Conservation (phyloP, 140 eudicot genomes). For the Erigeron philadelphicus region DNA sequence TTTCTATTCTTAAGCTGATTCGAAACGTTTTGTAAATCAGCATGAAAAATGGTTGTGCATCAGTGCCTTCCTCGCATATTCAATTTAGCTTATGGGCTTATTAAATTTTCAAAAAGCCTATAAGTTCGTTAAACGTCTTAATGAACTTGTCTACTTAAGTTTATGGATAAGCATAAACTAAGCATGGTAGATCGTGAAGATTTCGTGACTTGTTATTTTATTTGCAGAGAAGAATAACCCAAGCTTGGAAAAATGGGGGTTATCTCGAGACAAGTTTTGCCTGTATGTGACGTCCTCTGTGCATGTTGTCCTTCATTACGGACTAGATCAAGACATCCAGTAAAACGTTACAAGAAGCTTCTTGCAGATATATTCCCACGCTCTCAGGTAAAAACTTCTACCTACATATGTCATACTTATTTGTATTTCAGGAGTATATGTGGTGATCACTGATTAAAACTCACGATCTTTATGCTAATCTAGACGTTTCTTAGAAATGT, state of each 20-base stretch:
- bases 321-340: constrained; percentile 81
- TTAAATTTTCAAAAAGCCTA: too few species aligned
- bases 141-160: too few species aligned
- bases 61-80: too few species aligned
- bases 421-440: background rate
- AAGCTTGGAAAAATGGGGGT: constrained; percentile 55
- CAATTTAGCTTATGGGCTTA: too few species aligned
- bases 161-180: too few species aligned
- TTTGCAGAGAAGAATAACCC: constrained; percentile 29
- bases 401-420: background rate
- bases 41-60: too few species aligned
- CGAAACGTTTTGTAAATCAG: too few species aligned
- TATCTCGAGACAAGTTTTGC: constrained; percentile 71
- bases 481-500: background rate
- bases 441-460: background rate
- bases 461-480: background rate
- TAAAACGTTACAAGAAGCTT: constrained; percentile 70
- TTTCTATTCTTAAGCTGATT: too few species aligned
- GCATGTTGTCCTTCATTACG: constrained; percentile 71
- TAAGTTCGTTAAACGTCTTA: too few species aligned
- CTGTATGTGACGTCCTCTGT: constrained; percentile 56
- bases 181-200: background rate
- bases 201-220: background rate
- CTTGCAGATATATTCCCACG: constrained; percentile 70
- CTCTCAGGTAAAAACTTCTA: constrained; percentile 50